Percentiles rank a stretch among this genome's conserved stretches.
These are phyloP conservation scores for Ceratonia siliqua DNA, from an alignment of 306 rosid genomes.

Conservation along the genomic window DNA sequence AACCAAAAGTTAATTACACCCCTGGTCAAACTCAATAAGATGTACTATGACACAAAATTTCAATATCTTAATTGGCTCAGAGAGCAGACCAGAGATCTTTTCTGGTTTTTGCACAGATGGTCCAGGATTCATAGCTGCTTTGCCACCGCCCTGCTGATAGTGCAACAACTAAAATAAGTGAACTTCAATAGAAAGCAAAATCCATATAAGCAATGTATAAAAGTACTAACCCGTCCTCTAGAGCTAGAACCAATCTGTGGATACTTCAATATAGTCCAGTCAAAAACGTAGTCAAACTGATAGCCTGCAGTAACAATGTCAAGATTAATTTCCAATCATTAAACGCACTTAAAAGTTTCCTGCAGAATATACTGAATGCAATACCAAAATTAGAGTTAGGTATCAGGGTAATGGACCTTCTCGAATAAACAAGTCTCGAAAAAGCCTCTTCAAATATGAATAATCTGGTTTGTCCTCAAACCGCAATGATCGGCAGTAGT, in stretches of 20 bases:
- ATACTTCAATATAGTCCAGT: conserved; percentile 88
- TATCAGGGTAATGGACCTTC: conserved; percentile 58
- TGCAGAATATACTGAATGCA: conserved; percentile 19
- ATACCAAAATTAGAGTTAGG: conserved; percentile 7
- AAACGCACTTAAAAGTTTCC: conserved; percentile 10
- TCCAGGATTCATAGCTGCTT: conserved; percentile 70
- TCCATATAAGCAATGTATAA: conserved; percentile 4
- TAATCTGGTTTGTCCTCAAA: conserved; percentile 99
- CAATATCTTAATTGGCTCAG: conserved; percentile 22
- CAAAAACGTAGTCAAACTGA: conserved; percentile 90
- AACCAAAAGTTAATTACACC: conserved; percentile 24
- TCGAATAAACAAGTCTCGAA: conserved; percentile 91
- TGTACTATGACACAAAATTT: conserved; percentile 27
- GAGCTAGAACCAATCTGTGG: conserved; percentile 80
- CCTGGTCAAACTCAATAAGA: not conserved
- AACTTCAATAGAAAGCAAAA: conserved; percentile 27
- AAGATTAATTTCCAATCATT: conserved; percentile 29
- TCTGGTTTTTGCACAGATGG: conserved; percentile 86
- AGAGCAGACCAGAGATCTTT: conserved; percentile 69
- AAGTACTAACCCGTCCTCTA: conserved; percentile 71
- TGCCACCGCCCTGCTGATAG: conserved; percentile 72
- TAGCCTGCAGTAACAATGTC: conserved; percentile 61
- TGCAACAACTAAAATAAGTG: conserved; percentile 40
- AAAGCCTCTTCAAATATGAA: conserved; percentile 94
- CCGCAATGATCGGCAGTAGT: conserved; percentile 89